Base-by-base conservation (phyloP, 1,284 basidiomycete genomes). In the Cystobasidiaceae sp. region DNA sequence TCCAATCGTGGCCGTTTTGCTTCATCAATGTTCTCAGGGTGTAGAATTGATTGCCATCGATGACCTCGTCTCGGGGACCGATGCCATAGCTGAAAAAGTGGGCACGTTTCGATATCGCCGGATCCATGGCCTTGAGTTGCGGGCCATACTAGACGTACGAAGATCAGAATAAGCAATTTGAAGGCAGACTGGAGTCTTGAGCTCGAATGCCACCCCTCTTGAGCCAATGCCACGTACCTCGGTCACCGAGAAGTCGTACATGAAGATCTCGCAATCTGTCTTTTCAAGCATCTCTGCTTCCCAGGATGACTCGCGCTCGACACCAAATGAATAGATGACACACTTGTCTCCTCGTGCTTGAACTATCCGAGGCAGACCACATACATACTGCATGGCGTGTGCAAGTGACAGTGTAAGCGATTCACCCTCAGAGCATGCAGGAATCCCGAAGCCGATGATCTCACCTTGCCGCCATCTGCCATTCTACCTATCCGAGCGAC, bases 381-480 rank as follows among this genome's bases (percentile, higher is more conserved):
- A 67, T 4, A 62, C 43, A 19, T 46, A 67, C 59, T 67, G 28
- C 28, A n/a, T n/a, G n/a, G n/a, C n/a, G n/a, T n/a, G n/a, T n/a
- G n/a, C n/a, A n/a, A n/a, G n/a, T n/a, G n/a, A n/a, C n/a, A n/a
- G n/a, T n/a, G n/a, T n/a, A n/a, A n/a, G n/a, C n/a, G n/a, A n/a
- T n/a, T n/a, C n/a, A n/a, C n/a, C n/a, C n/a, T n/a, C n/a, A n/a
- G n/a, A n/a, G n/a, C n/a, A n/a, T n/a, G n/a, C n/a, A n/a, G n/a
- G n/a, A n/a, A n/a, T n/a, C n/a, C n/a, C n/a, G n/a, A n/a, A n/a
- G n/a, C n/a, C n/a, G n/a, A n/a, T n/a, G n/a, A n/a, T 3, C 37
- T 3, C 25, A 62, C 60, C 61, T 64, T 64, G 17, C 66, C 66
- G 17, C 66, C 66, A 44, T 67, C 66, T 23, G 49, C 66, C 32